Evolutionary conservation across 2,329 filamentous ascomycete species (phyloP), one percentile per base, ranked within the genome.

Genomic region (Colletotrichum liriopes): DNA sequence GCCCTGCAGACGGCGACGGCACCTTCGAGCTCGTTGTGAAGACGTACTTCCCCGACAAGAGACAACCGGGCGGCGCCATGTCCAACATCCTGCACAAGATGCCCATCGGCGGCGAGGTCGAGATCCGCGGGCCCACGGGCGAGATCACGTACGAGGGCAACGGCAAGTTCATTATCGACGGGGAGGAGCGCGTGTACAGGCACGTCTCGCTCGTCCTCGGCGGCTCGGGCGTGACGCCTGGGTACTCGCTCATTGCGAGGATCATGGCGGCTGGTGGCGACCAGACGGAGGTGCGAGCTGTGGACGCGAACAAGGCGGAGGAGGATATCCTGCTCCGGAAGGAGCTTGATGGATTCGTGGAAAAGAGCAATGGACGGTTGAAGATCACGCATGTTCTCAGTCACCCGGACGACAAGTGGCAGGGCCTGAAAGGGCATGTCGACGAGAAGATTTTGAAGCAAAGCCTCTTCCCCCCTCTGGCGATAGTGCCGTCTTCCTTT

Each of bases 1-100:
- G 35, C 43, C 5, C 55, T 2, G 41, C 1, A 1, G 79, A 85
- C 61, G 80, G 83, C 29, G 78, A 83, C 56, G 84, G 84, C 5
- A 86, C 82, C 0, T 88, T 88, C 74, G 81, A 88, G 23, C 80
- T 88, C 2, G 82, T 84, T 0, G 81, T 88, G 47, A 88, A 89
- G 74, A 88, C 86, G 0, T 89, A 89, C 75, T 86, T 85, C 67
- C 86, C 87, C 0, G 82, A 79, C 47, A 73, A 79, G 0, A 78
- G 79, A 2, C 85, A 88, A 73, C 86, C 87, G 1, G 87, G 87
- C 18, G 86, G 87, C n/a, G 86, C 87, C 12, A 83, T 89, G 79
- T 85, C 81, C 52, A 88, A 88, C 69, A 84, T 89, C 62, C 82
- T 89, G 3, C 85, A 88, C 76, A 85, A 81, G 74, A 82, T 89